These are phyloP conservation scores for Talaromyces sp. DNA, from an alignment of 2,329 filamentous ascomycete species.

Conservation along the genomic window DNA sequence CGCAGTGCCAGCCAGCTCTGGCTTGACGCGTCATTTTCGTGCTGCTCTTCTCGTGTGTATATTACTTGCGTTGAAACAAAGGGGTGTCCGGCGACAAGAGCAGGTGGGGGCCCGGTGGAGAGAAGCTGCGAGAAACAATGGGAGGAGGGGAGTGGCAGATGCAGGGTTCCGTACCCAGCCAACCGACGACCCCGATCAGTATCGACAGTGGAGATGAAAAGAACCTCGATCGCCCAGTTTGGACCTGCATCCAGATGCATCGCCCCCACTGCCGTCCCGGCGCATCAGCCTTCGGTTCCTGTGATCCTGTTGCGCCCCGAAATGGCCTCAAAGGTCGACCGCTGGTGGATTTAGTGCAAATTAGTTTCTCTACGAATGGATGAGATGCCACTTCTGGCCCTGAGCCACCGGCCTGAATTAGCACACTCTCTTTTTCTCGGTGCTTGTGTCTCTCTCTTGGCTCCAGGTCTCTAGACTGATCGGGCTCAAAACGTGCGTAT, in stretches of 20 bases:
- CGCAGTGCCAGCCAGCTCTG: neutral
- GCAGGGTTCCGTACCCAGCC: neutral
- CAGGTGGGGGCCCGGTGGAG: neutral
- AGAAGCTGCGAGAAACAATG: neutral
- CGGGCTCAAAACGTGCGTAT: neutral
- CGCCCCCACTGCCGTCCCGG: constrained; percentile 13
- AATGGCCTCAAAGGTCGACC: neutral
- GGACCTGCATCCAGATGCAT: constrained; percentile 14
- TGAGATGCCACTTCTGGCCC: neutral
- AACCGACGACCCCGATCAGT: neutral
- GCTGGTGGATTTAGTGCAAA: neutral
- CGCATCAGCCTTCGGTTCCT: constrained; percentile 25
- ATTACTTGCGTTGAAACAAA: neutral
- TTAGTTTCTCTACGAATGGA: neutral
- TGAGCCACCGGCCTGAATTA: neutral
- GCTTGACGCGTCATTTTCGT: neutral
- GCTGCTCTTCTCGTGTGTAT: neutral
- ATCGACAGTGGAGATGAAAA: neutral
- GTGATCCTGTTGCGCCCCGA: constrained; percentile 16
- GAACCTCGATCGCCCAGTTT: neutral
- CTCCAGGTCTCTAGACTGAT: neutral
- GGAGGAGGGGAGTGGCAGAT: neutral
- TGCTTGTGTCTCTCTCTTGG: neutral
- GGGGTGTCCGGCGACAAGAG: too few relatives aligned
- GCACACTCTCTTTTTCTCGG: neutral